Percentiles rank a stretch among this genome's conserved stretches.
Conservation (phyloP, 129 eudicot genomes). For the Flaveria brownii region DNA sequence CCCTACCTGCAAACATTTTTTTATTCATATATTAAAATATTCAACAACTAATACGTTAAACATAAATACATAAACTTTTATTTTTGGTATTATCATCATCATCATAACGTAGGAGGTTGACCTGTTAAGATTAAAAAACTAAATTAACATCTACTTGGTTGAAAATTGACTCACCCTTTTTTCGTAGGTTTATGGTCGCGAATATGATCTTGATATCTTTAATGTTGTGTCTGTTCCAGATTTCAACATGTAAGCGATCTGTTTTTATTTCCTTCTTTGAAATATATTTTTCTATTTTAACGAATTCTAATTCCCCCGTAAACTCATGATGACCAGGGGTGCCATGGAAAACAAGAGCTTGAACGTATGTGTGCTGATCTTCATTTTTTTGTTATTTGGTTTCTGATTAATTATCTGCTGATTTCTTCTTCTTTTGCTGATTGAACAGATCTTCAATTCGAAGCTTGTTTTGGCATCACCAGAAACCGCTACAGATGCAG, state of each 20-base stretch:
- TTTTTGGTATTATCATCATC: not conserved
- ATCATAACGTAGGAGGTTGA: not conserved
- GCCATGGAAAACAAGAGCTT: slow-evolving; percentile 99
- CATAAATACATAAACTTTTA: not conserved
- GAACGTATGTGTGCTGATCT: slow-evolving; percentile 52
- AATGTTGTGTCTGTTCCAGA: slow-evolving; percentile 96
- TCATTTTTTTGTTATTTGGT: not conserved
- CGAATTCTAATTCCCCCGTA: not conserved
- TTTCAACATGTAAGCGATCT: slow-evolving; percentile 64
- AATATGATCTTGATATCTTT: slow-evolving; percentile 94
- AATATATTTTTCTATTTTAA: not conserved
- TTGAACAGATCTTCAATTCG: slow-evolving; percentile 77
- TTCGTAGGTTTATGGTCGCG: slow-evolving; percentile 77
- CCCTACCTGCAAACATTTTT: not conserved
- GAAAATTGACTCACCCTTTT: not conserved
- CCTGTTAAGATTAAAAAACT: not conserved
- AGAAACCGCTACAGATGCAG: slow-evolving; percentile 94
- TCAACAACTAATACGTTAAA: not conserved
- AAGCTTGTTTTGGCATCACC: slow-evolving; percentile 98
- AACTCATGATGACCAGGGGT: slow-evolving; percentile 66
- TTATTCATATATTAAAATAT: not conserved
- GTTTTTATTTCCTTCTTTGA: not conserved
- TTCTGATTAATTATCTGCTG: not conserved
- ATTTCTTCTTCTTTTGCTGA: not conserved
- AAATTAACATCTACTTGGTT: not conserved